These are phyloP conservation scores for Tausonia pullulans DNA, from an alignment of 1,284 basidiomycete species.

Conservation along the genomic window DNA sequence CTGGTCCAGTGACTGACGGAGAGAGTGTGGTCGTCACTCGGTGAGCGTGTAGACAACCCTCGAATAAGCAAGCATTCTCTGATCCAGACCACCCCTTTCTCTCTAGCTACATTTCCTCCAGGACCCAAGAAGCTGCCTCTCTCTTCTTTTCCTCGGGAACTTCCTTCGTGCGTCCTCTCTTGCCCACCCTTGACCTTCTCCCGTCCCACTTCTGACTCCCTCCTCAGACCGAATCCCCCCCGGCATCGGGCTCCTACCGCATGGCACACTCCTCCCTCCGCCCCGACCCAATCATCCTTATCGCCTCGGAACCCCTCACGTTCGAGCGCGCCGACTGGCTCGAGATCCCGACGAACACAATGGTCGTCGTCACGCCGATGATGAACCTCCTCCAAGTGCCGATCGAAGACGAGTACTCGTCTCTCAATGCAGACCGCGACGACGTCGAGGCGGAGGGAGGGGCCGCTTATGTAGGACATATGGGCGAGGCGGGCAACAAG, in stretches of 20 bases:
- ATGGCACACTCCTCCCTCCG: slow-evolving; percentile 13
- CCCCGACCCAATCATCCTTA: slow-evolving; percentile 54
- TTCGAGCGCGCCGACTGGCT: slow-evolving; percentile 63
- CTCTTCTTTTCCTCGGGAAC: slow-evolving; percentile 93
- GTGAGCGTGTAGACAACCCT: slow-evolving; percentile 11
- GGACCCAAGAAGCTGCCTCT: slow-evolving; percentile 84
- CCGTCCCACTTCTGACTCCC: neutral
- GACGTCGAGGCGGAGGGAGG: no score
- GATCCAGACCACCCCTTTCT: neutral
- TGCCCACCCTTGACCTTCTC: neutral
- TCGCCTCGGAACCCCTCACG: slow-evolving; percentile 83
- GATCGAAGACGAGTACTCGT: slow-evolving; percentile 60
- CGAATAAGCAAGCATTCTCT: neutral
- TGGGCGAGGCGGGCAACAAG: no score
- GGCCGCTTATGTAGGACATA: no score
- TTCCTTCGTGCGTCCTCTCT: slow-evolving; percentile 47
- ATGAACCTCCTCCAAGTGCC: slow-evolving; percentile 88
- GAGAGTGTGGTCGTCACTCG: slow-evolving; percentile 84
- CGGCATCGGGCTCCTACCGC: slow-evolving; percentile 5
- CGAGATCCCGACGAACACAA: slow-evolving; percentile 90
- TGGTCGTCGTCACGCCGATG: slow-evolving; percentile 80
- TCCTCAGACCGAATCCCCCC: slow-evolving; percentile 3
- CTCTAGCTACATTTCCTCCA: slow-evolving; percentile 67
- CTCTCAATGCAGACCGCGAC: no score
- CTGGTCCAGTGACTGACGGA: slow-evolving; percentile 63